These are phyloP conservation scores for Albugo candida DNA, from an alignment of 352 stramenopile genomes.

Conservation along the genomic window DNA sequence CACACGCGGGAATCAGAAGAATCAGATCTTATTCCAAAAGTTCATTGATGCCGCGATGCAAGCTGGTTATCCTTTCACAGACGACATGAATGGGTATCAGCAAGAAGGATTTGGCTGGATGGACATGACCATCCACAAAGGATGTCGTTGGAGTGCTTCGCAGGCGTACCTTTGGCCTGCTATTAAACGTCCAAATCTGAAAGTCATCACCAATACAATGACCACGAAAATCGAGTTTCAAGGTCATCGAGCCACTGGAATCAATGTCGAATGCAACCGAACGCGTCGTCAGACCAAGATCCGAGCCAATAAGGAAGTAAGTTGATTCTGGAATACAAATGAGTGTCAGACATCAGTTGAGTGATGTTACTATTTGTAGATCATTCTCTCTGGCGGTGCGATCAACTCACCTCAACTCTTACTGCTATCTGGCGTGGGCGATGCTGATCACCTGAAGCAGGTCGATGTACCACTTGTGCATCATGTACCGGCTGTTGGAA, in stretches of 20 bases:
- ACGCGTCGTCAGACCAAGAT: conserved; percentile 25
- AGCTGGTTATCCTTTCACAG: conserved; percentile 69
- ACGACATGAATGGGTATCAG: conserved; percentile 81
- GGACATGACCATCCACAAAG: conserved; percentile 75
- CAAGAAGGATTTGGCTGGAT: conserved; percentile 83
- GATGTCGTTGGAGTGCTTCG: conserved; percentile 56
- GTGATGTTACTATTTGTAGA: conserved; percentile 5
- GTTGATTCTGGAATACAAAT: neutral
- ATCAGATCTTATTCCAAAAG: conserved; percentile 74
- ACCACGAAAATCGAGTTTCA: conserved; percentile 75
- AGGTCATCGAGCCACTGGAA: conserved; percentile 47
- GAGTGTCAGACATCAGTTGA: neutral
- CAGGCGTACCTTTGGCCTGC: conserved; percentile 57
- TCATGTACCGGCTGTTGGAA: conserved; percentile 53
- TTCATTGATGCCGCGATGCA: conserved; percentile 77
- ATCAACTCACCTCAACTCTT: conserved; percentile 81
- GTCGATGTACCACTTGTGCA: conserved; percentile 55
- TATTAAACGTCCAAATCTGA: conserved; percentile 45
- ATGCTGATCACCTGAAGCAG: conserved; percentile 50
- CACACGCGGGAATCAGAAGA: conserved; percentile 51
- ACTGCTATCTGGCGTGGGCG: conserved; percentile 73
- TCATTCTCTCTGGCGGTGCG: conserved; percentile 72
- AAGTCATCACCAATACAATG: conserved; percentile 59
- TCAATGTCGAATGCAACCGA: conserved; percentile 51
- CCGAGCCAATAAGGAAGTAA: conserved; percentile 51